These are phyloP conservation scores for Stellera chamaejasme DNA, from an alignment of 345 rosid species.

Conservation along the genomic window DNA sequence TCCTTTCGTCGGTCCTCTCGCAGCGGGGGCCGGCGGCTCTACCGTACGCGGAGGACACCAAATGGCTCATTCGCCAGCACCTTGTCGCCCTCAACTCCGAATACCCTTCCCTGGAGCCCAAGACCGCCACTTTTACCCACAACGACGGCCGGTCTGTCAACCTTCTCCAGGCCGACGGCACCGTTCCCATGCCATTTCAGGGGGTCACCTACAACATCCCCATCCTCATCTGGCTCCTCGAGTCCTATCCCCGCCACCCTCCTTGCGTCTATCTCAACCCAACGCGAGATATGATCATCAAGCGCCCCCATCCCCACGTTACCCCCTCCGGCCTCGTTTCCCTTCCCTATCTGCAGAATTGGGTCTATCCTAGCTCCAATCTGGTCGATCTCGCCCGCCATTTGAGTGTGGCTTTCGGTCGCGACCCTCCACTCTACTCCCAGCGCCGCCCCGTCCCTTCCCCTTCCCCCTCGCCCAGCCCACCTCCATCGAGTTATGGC, in stretches of 20 bases:
- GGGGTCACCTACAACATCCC: constrained; percentile 92
- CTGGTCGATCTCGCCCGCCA: constrained; percentile 55
- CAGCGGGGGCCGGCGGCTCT: constrained; percentile 80
- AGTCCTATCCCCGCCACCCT: constrained; percentile 74
- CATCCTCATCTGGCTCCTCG: constrained; percentile 81
- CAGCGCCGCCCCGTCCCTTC: constrained; percentile 48
- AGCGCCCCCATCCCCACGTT: constrained; percentile 73
- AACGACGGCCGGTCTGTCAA: constrained; percentile 90
- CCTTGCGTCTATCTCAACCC: constrained; percentile 90
- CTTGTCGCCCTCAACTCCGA: constrained; percentile 48
- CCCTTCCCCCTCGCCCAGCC: constrained; percentile 16
- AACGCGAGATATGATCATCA: constrained; percentile 94
- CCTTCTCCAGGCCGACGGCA: constrained; percentile 91
- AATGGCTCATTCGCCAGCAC: constrained; percentile 90
- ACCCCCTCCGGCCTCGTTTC: constrained; percentile 87
- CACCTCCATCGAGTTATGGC: constrained; percentile 26
- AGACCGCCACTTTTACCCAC: constrained; percentile 85
- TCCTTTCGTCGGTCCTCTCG: constrained; percentile 70
- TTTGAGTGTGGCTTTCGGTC: constrained; percentile 44
- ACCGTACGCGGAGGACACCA: constrained; percentile 71
- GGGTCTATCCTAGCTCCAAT: constrained; percentile 85
- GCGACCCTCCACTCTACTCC: constrained; percentile 84
- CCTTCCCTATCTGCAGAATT: constrained; percentile 58
- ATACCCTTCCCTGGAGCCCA: constrained; percentile 68
- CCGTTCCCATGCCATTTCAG: constrained; percentile 72